These are phyloP conservation scores for Podospora pseudoanserina DNA, from an alignment of 495 filamentous ascomycete species.

Conservation along the genomic window DNA sequence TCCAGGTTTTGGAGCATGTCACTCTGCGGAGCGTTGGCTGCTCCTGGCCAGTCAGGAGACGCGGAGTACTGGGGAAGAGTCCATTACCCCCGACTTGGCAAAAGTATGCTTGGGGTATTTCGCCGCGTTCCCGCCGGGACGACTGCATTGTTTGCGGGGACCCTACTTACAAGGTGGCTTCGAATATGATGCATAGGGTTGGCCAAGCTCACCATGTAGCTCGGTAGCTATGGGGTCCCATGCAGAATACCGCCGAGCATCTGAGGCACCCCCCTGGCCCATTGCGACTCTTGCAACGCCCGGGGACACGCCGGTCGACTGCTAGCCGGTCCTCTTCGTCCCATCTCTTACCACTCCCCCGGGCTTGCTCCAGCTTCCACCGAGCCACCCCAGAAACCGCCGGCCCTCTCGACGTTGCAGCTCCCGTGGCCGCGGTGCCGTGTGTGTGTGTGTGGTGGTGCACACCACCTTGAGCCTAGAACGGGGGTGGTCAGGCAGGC, in stretches of 20 bases:
- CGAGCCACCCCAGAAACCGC: not conserved
- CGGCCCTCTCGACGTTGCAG: not conserved
- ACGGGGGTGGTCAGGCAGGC: constrained; percentile 15
- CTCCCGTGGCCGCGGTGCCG: not conserved
- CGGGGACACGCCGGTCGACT: not conserved
- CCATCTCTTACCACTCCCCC: constrained; percentile 19
- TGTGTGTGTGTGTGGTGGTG: not conserved
- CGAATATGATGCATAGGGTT: constrained; percentile 4
- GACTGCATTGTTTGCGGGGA: constrained; percentile 27
- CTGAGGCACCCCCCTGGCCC: constrained; percentile 16
- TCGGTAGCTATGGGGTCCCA: constrained; percentile 14
- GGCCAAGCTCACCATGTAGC: constrained; percentile 1
- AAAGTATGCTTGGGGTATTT: constrained; percentile 33
- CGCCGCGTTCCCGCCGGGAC: constrained; percentile 35
- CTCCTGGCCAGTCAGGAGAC: constrained; percentile 24
- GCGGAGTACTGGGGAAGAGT: constrained; percentile 21
- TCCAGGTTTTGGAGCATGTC: constrained; percentile 23
- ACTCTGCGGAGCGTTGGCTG: constrained; percentile 16
- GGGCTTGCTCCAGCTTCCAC: constrained; percentile 5
- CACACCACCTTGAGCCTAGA: not conserved
- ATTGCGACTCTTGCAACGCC: constrained; percentile 1
- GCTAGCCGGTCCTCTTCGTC: not conserved
- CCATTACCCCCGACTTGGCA: constrained; percentile 33
- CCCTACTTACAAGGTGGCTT: constrained; percentile 10
- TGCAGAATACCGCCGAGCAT: constrained; percentile 36